Evolutionary conservation across 2,329 filamentous ascomycete species (phyloP), one percentile per base, ranked within the genome.

Genomic region (Claviceps pazoutovae): DNA sequence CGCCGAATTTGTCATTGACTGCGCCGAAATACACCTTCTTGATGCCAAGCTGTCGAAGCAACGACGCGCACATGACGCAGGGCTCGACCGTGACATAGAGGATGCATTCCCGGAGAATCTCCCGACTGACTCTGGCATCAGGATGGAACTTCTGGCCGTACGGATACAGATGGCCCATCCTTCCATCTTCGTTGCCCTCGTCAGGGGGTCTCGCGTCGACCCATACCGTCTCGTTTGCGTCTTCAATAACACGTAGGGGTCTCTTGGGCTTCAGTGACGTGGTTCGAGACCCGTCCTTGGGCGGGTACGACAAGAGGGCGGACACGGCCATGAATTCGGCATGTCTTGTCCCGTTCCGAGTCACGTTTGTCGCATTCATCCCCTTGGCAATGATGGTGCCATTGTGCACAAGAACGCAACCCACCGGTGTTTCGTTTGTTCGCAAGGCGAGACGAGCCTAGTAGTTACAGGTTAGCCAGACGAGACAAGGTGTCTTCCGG

Each of bases 61-160:
- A 81, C 6, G 89, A 94, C 13, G 93, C 93, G 65, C 93, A 98
- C 93, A 98, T 98, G 71, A 98, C 88, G 67, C 93, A 98, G 4
- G 93, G 93, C 69, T 98, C 94, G 51, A 98, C 91, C 0, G 93
- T 98, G 48, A 98, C 93, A 67, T 98, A 98, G 49, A 98, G 79
- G 9, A 82, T 85, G 59, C 76, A 77, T 57, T 90, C 79, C 41
- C 73, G 74, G 58, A 97, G 74, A 56, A 91, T 79, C 13, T 75
- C 76, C 37, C 80, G 76, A 50, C 84, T 76, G 57, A 93, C 77
- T 50, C 74, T 75, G 21, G 76, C 68, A 2, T 68, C 67, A 0
- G 74, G 72, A 54, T 79, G 71, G 0, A 78, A 68, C 61, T 80
- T 81, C 59, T 81, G 77, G 4, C 78, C 78, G 52, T 82, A 82